Evolutionary conservation across 495 filamentous ascomycete species (phyloP).

Genomic region (Penicillium canariense): DNA sequence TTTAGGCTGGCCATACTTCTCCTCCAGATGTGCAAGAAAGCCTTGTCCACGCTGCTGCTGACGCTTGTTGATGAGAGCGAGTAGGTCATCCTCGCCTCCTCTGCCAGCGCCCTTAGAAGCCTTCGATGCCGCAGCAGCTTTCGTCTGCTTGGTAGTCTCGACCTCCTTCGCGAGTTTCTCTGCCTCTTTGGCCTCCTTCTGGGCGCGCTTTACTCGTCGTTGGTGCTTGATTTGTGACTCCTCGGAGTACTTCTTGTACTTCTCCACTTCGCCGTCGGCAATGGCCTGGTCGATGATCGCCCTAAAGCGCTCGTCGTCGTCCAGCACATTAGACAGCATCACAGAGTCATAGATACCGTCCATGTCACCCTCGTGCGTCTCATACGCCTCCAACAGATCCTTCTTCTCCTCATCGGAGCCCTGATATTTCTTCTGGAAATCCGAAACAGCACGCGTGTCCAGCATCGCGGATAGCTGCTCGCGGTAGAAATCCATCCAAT

Average conservation of each 20-base stretch:
- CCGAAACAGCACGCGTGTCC: conserved; percentile 63
- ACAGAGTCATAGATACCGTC: conserved; percentile 72
- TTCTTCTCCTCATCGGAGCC: conserved; percentile 78
- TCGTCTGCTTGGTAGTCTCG: conserved; percentile 57
- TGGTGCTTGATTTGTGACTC: conserved; percentile 66
- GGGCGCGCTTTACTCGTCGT: conserved; percentile 60
- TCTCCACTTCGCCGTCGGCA: conserved; percentile 57
- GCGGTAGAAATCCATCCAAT: conserved; percentile 86
- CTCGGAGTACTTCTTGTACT: conserved; percentile 64
- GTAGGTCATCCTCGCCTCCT: conserved; percentile 20
- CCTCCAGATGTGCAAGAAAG: conserved; percentile 26
- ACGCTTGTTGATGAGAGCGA: conserved; percentile 26
- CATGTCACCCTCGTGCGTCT: conserved; percentile 66
- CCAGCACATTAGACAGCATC: conserved; percentile 79
- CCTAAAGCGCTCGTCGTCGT: conserved; percentile 85
- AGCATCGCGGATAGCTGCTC: conserved; percentile 74
- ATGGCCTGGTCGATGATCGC: conserved; percentile 81
- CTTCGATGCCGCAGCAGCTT: conserved; percentile 39
- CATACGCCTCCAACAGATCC: conserved; percentile 75
- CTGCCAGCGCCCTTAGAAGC: conserved; percentile 15
- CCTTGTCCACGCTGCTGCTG: conserved; percentile 27
- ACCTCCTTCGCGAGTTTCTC: conserved; percentile 67
- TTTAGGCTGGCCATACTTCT: conserved; percentile 29
- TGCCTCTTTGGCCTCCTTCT: conserved; percentile 68
- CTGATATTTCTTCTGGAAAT: conserved; percentile 75